A percentile compares a stretch with the other conserved stretches of the same genome.
Evolutionary conservation across 371 early-diverging fungal genomes (phyloP).

Genomic region (Mucor indicus): DNA sequence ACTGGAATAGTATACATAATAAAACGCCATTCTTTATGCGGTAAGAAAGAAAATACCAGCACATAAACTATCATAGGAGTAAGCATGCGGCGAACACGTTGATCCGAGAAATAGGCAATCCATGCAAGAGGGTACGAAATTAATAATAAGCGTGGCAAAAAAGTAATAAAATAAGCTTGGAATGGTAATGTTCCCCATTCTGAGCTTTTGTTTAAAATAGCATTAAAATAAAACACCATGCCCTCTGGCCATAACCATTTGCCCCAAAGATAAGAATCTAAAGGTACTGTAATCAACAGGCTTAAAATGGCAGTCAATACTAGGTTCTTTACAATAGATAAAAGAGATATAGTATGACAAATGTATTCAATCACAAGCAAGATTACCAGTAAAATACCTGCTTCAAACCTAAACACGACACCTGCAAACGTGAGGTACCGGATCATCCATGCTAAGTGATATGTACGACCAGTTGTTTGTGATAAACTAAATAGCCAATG

Average conservation of each 20-base stretch:
- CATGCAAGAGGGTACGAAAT: conserved; percentile 66
- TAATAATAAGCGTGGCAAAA: conserved; percentile 77
- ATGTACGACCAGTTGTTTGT: conserved; percentile 6
- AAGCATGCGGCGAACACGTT: conserved; percentile 52
- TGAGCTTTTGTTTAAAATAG: conserved; percentile 67
- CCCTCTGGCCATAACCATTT: conserved; percentile 83
- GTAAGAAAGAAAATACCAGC: conserved; percentile 67
- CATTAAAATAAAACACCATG: conserved; percentile 84
- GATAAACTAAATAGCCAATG: conserved; percentile 37
- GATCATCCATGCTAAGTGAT: conserved; percentile 49
- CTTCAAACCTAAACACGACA: conserved; percentile 83
- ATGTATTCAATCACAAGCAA: conserved; percentile 36
- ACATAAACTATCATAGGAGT: conserved; percentile 60
- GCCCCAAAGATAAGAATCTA: conserved; percentile 89
- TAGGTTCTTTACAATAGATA: conserved; percentile 11
- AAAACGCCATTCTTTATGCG: conserved; percentile 98
- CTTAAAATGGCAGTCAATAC: conserved; percentile 34
- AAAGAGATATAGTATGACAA: conserved; percentile 11
- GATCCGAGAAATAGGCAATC: conserved; percentile 35
- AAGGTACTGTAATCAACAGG: conserved; percentile 50
- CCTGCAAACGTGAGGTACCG: conserved; percentile 58
- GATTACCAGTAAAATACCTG: conserved; percentile 53
- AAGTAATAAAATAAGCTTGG: conserved; percentile 66
- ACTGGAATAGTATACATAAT: conserved; percentile 86
- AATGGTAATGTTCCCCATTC: conserved; percentile 87